These are phyloP conservation scores for Amylostereum areolatum DNA, from an alignment of 1,284 basidiomycete species.

Conservation along the genomic window DNA sequence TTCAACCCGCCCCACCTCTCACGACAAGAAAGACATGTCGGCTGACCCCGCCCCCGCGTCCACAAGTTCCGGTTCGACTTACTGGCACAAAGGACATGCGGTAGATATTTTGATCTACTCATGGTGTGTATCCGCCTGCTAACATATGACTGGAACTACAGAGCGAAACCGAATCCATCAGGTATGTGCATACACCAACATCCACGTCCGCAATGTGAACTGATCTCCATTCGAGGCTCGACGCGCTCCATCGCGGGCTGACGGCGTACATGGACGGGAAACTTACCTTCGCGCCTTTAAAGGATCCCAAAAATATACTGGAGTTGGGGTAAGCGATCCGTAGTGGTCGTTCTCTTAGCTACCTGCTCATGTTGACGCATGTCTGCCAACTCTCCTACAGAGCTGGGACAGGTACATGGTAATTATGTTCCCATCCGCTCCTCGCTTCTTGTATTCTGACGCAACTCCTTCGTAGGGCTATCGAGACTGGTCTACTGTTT, in stretches of 20 bases:
- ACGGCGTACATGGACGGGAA: slow-evolving; percentile 8
- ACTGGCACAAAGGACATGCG: no score
- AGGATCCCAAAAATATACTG: slow-evolving; percentile 9
- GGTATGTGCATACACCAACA: no score
- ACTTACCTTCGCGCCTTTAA: slow-evolving; percentile 7
- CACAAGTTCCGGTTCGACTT: no score
- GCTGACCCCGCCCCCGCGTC: no score
- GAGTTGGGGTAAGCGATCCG: slow-evolving; percentile 9
- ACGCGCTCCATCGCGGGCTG: slow-evolving; percentile 9
- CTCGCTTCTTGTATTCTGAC: background rate
- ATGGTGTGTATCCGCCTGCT: no score
- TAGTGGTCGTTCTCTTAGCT: no score
- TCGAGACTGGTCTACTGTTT: slow-evolving; percentile 16
- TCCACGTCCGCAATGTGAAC: no score
- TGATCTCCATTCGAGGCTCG: slow-evolving; percentile 4
- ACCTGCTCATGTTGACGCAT: background rate
- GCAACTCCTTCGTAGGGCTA: slow-evolving; percentile 12
- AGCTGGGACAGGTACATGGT: slow-evolving; percentile 9
- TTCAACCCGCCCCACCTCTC: no score
- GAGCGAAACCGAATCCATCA: no score
- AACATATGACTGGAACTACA: no score
- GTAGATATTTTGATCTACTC: no score
- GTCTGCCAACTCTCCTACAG: background rate
- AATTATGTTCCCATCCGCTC: background rate
- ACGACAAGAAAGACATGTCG: no score